Percentiles rank a stretch among this genome's conserved stretches.
Evolutionary conservation across 441 rosid genomes (phyloP).

Genomic region (Lepidium campestre): DNA sequence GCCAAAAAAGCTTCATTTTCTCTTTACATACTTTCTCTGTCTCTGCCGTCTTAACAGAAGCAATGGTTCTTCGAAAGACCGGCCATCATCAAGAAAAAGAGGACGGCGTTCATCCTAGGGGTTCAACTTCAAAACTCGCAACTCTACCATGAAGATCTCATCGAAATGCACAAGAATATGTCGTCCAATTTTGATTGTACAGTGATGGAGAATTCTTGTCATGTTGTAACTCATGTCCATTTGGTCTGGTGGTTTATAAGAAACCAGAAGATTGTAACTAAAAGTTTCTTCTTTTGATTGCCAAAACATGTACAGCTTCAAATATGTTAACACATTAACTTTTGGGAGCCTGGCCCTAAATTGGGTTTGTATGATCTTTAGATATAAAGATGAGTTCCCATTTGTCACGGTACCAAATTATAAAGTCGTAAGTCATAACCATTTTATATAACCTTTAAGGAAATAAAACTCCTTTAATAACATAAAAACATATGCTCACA

Average conservation of each 20-base stretch:
- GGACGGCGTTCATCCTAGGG: conserved; percentile 12
- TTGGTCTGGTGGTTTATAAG: conserved; percentile 4
- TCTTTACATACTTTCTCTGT: not conserved
- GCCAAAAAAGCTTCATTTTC: not conserved
- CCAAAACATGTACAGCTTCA: conserved; percentile 20
- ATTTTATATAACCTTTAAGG: no score
- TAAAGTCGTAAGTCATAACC: not conserved
- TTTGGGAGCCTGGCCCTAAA: not conserved
- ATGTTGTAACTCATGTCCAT: conserved; percentile 10
- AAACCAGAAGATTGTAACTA: conserved; percentile 15
- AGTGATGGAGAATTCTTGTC: not conserved
- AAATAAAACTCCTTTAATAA: not conserved
- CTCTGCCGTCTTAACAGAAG: conserved; percentile 6
- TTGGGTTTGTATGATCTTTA: not conserved
- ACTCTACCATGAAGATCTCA: not conserved
- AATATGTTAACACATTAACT: not conserved
- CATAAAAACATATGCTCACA: not conserved
- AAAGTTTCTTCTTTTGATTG: conserved; percentile 11
- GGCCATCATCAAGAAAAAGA: conserved; percentile 25
- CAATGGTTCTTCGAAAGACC: conserved; percentile 24
- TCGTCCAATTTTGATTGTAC: not conserved
- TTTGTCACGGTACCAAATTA: not conserved
- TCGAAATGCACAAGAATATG: not conserved
- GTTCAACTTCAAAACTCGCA: not conserved
- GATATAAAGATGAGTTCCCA: not conserved